Base-by-base conservation (phyloP, 805 yeast species). In the Candida schatavii region DNA sequence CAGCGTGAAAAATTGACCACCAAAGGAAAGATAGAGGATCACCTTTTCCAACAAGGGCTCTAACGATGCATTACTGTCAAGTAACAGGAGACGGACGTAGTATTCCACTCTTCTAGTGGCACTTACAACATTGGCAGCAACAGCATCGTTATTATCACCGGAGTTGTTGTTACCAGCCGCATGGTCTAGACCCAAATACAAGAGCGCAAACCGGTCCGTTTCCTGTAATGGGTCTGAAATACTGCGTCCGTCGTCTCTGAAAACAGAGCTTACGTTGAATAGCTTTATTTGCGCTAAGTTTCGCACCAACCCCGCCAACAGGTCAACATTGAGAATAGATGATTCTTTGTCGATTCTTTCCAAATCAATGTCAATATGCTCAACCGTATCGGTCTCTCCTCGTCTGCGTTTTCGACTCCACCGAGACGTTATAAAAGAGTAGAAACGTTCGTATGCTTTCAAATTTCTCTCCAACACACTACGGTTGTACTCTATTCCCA, bases 391-490 rank as follows among this genome's bases (percentile, higher is more conserved):
- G 10, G 11, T 23, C 11, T 7, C 27, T 7, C 27, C 27, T 11
- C 27, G 27, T 23, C 27, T 23, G 10, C 27, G 7, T 11, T 23
- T 23, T 11, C 27, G 7, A 11, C 27, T 23, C 7, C 7, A 7
- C 7, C 10, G 11, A 11, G 27, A 23, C 7, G 27, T 23, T 23
- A 11, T 23, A 11, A 42, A 37, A 13, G 46, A 26, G 23, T 44
- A 44, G 23, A 55, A 57, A 3, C 46, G 39, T 3, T 37, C 40
- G 30, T 55, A 56, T 18, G 46, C 50, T 15, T 41, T 40, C 18
- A 46, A 35, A 18, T 48, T 50, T n/a, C 40, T 42, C 19, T 43
- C 43, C 17, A 44, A 18, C 18, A 33, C 13, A 17, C n/a, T 33
- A 19, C 26, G 23, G 25, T 27, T 19, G 25, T 9, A 26, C 19